Base-by-base conservation (phyloP, 805 yeast genomes). In the Blastobotrys americana region DNA sequence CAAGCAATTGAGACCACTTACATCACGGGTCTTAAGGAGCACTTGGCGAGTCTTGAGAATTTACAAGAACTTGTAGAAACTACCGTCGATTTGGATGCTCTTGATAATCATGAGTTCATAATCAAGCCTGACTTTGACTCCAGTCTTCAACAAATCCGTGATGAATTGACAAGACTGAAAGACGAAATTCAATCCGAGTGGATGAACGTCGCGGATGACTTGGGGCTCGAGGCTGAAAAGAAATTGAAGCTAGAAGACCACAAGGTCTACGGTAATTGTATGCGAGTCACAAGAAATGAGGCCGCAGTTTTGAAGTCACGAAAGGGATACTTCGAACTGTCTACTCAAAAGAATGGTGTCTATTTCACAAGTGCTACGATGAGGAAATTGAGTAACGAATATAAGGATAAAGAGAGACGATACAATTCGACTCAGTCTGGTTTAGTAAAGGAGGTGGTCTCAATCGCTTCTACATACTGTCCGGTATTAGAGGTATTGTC, bases 341-440 rank as follows among this genome's bases (percentile, higher is more conserved):
- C 88, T 42, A 90, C 97, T 0, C 94, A 87, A 23, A 93, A 93
- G 60, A 95, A 96, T 1, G 99, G 99, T 46, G 90, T 90, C 3
- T 87, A 73, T 61, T 93, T 93, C 70, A 87, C 96, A 6, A 86
- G 95, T 1, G 63, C 69, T 36, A 72, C 73, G 49, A 68, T 93
- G 53, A 70, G 76, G 35, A 69, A 72, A n/a, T 67, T 80, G 28
- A 78, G 88, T 10, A 66, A 69, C 31, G 76, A 79, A 46, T 80
- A 78, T 53, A 65, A 67, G 10, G 76, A 77, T 37, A 67, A 82
- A 19, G 78, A 80, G 48, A 69, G 72, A 10, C 82, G 80, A 46
- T 90, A 90, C 61, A 79, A 82, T 49, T 68, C 67, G 44, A 82
- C 85, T 48, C 97, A 93, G 64, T 67, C 81, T 2, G 76, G 79